Evolutionary conservation across 441 rosid genomes (phyloP).

Genomic region (Erodium moschatum): DNA sequence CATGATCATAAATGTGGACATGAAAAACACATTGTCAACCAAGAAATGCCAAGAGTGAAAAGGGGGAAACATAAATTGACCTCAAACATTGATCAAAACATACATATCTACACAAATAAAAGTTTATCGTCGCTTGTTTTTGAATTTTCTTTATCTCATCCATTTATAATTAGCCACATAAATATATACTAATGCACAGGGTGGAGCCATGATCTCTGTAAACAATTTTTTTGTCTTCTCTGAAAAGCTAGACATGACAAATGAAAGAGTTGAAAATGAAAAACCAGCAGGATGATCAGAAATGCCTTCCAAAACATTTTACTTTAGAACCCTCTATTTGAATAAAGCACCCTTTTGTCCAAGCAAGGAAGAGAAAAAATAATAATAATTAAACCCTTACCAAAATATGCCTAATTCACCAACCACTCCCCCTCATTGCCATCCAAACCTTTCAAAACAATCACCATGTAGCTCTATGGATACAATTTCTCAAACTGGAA

Average conservation of each 20-base stretch:
- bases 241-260: background rate
- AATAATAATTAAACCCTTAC: background rate
- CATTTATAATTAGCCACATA: background rate
- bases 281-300: background rate
- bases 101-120: background rate
- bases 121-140: background rate
- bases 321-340: background rate
- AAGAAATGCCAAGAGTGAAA: background rate
- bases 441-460: background rate
- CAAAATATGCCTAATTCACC: background rate
- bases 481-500: background rate
- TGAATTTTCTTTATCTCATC: background rate
- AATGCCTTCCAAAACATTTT: background rate
- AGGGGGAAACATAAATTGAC: background rate
- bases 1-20: background rate
- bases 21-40: background rate
- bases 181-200: background rate
- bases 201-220: background rate
- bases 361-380: background rate
- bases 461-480: background rate
- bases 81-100: too few species aligned
- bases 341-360: background rate
- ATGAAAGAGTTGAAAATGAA: background rate
- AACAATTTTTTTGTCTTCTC: background rate
- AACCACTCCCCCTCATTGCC: background rate